Evolutionary conservation across 2,329 filamentous ascomycete genomes (phyloP).

Genomic region (Grosmannia huntii): DNA sequence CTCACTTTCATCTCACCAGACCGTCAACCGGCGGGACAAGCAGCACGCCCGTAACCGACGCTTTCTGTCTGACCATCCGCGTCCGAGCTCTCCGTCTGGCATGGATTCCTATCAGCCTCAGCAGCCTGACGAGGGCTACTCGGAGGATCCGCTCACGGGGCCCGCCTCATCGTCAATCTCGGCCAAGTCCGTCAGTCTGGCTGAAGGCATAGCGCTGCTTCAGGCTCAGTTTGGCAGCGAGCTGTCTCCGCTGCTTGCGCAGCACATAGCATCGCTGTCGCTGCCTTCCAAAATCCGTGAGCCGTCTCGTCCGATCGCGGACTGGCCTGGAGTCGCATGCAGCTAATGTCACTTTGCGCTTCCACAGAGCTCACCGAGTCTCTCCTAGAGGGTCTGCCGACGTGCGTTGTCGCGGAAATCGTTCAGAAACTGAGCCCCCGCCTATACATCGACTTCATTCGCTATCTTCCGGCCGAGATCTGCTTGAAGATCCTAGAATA

Average conservation of each 20-base stretch:
- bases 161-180: slow-evolving; percentile 19
- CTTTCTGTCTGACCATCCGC: background rate
- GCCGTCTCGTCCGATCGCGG: background rate
- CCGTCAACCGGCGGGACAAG: background rate
- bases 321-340: background rate
- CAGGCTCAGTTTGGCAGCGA: slow-evolving; percentile 27
- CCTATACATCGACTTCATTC: slow-evolving; percentile 85
- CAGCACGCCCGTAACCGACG: background rate
- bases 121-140: slow-evolving; percentile 75
- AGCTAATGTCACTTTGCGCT: background rate
- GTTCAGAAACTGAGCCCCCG: slow-evolving; percentile 69
- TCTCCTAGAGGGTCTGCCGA: slow-evolving; percentile 65
- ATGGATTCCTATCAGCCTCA: slow-evolving; percentile 19
- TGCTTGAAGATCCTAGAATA: slow-evolving; percentile 81
- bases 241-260: slow-evolving; percentile 35
- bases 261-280: slow-evolving; percentile 37
- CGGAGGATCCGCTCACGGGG: slow-evolving; percentile 52
- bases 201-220: slow-evolving; percentile 13
- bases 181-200: slow-evolving; percentile 15
- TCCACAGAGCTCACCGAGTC: slow-evolving; percentile 63
- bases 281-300: slow-evolving; percentile 6
- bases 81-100: background rate
- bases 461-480: slow-evolving; percentile 77
- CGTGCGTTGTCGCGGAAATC: slow-evolving; percentile 65
- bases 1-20: background rate